Base-by-base conservation (phyloP, 192 early-diverging fungal genomes). In the Backusella liffmaniae region DNA sequence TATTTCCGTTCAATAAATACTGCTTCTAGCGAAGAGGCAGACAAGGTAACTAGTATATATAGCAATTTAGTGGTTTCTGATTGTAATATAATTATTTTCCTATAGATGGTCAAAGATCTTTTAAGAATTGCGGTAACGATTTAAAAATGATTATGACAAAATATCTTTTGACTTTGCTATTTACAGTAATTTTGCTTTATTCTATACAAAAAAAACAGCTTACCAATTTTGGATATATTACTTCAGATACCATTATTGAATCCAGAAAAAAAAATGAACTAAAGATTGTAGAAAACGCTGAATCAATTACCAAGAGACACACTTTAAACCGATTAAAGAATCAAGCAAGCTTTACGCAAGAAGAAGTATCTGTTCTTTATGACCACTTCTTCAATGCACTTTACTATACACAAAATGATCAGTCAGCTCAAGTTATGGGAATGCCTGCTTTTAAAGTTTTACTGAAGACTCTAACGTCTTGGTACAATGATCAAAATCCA, bases 1-100 rank as follows among this genome's bases (percentile, higher is more conserved):
- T 94, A 94, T 84, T 99, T 97, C 72, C 77, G 80, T 1, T 90
- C 87, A 26, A 83, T 98, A 68, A 96, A 94, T 75, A 91, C 96
- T 3, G 84, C 87, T 21, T 56, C 53, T 21, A 23, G 53, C 23
- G 53, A 56, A 56, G 53, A 56, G 21, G 53, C 53, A 56, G 53
- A 56, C n/a, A n/a, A 56, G 53, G 53, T 56, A 56, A 21, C 18
- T 21, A 56, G 9, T 9, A 56, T 21, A 21, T 21, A 26, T 39
- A 39, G n/a, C 2, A 2, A 5, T 56, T 23, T 23, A 21, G 10
- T 21, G 5, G 0, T 6, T 3, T 21, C n/a, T 21, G 53, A 56
- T 21, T 56, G 5, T 56, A 56, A 26, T 56, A 8, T 78, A 35
- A 71, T 5, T 15, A 49, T 6, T 16, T 56, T 21, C 18, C 41